Conservation (phyloP, 2,329 filamentous ascomycete species). For the Sporothrix pallida region DNA sequence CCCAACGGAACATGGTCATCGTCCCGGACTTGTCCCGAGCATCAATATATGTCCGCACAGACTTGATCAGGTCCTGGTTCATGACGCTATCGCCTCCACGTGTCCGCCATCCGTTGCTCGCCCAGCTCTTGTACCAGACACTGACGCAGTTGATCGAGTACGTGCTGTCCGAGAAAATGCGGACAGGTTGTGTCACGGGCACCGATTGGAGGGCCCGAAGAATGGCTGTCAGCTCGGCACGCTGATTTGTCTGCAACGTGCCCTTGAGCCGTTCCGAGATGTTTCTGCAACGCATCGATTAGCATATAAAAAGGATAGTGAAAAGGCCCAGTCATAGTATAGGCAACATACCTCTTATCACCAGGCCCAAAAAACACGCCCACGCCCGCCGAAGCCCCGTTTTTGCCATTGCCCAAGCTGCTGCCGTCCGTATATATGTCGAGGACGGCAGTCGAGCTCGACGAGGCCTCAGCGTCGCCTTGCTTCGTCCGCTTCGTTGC, state of each 20-base stretch:
- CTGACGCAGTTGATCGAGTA: slow-evolving; percentile 92
- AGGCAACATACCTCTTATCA: slow-evolving; percentile 55
- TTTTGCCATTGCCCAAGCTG: slow-evolving; percentile 62
- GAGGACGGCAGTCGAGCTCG: slow-evolving; percentile 43
- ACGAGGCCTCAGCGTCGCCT: background rate
- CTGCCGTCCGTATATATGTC: slow-evolving; percentile 69
- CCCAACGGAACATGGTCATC: slow-evolving; percentile 78
- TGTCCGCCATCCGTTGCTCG: slow-evolving; percentile 78
- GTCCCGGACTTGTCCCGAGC: slow-evolving; percentile 66
- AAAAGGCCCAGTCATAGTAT: too few relatives aligned
- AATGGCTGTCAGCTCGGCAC: slow-evolving; percentile 91
- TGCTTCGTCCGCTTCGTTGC: slow-evolving; percentile 47
- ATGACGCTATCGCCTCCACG: slow-evolving; percentile 69
- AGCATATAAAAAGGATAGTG: background rate
- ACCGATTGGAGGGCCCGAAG: slow-evolving; percentile 80
- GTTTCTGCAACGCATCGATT: slow-evolving; percentile 51
- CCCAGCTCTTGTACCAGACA: slow-evolving; percentile 81
- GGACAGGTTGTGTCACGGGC: slow-evolving; percentile 68
- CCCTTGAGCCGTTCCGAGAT: slow-evolving; percentile 78
- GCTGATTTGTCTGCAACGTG: slow-evolving; percentile 85
- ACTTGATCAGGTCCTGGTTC: slow-evolving; percentile 83
- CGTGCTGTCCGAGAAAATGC: slow-evolving; percentile 86
- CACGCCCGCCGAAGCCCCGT: slow-evolving; percentile 62
- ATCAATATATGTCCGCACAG: slow-evolving; percentile 72
- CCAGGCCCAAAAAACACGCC: slow-evolving; percentile 67